These are phyloP conservation scores for Dalbergia cultrata DNA, from an alignment of 306 rosid species.

Conservation along the genomic window DNA sequence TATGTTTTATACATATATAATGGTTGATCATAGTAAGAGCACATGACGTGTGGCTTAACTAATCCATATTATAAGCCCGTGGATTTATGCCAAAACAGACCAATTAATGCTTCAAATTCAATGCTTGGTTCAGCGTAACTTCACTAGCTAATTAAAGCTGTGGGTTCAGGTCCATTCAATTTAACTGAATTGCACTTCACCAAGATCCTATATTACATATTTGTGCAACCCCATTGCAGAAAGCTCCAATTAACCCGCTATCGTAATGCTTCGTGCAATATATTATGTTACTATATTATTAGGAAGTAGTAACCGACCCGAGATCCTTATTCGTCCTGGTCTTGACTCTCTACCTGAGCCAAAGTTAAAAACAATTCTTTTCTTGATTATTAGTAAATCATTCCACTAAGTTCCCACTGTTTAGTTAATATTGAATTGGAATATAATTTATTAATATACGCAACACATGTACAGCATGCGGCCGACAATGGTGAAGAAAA, in stretches of 20 bases:
- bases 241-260: neutral
- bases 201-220: neutral
- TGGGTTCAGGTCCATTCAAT: neutral
- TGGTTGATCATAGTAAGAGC: conserved; percentile 5
- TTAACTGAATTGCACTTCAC: neutral
- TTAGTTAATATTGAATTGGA: neutral
- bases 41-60: conserved; percentile 1
- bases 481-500: conserved; percentile 17
- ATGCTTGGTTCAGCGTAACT: conserved; percentile 11
- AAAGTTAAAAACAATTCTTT: neutral
- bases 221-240: too few species aligned
- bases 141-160: conserved; percentile 18
- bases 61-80: neutral
- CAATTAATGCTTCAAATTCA: neutral
- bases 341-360: too few species aligned
- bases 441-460: neutral
- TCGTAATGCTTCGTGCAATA: neutral
- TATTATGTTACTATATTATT: too few species aligned
- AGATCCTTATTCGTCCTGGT: too few species aligned
- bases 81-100: conserved; percentile 7
- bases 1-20: neutral
- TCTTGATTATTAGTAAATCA: neutral
- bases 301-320: too few species aligned
- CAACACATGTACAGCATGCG: too few species aligned
- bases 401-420: conserved; percentile 3